Conservation (phyloP, 2,329 filamentous ascomycete species). For the Sarocladium brachiariae region DNA sequence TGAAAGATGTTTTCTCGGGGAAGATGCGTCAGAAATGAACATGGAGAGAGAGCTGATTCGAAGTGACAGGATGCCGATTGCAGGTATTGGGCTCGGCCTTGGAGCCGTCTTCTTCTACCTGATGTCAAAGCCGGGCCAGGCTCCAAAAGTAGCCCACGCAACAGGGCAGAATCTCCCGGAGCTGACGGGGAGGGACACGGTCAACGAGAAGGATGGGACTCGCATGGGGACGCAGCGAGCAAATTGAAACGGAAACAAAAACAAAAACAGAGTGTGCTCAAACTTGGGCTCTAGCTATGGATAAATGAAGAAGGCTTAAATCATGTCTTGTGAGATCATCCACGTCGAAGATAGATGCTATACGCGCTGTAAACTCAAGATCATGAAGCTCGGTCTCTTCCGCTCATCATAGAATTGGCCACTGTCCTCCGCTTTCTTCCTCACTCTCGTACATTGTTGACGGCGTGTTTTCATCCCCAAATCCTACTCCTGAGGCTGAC, state of each 20-base stretch:
- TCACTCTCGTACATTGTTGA: conserved; percentile 8
- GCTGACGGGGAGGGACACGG: not conserved
- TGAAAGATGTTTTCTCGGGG: not conserved
- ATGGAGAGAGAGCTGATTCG: not conserved
- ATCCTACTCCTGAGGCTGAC: no score
- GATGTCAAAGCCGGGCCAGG: conserved; percentile 2
- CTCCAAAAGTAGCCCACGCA: not conserved
- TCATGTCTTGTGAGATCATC: no score
- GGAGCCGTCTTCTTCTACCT: conserved; percentile 6
- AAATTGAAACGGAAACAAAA: not conserved
- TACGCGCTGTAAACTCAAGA: not conserved
- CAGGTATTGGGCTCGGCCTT: not conserved
- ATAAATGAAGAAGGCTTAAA: no score
- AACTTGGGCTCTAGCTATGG: no score
- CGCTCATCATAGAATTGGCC: not conserved
- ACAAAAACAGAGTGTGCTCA: not conserved
- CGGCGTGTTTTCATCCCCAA: not conserved
- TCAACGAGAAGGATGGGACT: not conserved
- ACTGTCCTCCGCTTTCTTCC: not conserved
- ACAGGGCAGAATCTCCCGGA: conserved; percentile 6
- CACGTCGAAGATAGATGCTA: no score
- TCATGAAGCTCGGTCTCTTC: not conserved
- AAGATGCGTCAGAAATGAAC: not conserved
- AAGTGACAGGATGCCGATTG: not conserved
- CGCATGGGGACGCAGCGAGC: conserved; percentile 4